Base-by-base conservation (phyloP, 2,329 filamentous ascomycete genomes). In the Aspergillus fumigatiaffinis region DNA sequence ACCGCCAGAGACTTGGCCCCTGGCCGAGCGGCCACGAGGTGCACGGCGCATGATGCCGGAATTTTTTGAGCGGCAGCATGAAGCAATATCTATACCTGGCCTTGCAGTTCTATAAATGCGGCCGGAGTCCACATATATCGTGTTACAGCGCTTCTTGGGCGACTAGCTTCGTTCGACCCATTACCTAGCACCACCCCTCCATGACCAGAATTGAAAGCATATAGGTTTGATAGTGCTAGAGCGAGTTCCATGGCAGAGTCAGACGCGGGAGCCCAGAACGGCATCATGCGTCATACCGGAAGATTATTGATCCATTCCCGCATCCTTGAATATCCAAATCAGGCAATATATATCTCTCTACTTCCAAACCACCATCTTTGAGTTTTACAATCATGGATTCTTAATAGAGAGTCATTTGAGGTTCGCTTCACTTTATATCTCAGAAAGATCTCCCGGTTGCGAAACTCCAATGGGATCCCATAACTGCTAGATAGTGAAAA, bases 11-110 rank as follows among this genome's bases (percentile, higher is more conserved):
- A 47, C 54, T 49, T 59, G 58, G 23, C 52, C 57, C 55, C 62
- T 60, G 42, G 52, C 28, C 20, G 66, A 55, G 41, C 61, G 65
- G 32, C 58, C 52, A 57, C 54, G 49, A 17, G 41, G 50, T 44
- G 55, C 57, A 58, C 60, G 66, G 44, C 61, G 67, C 55, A 57
- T 63, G 63, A 67, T 70, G 47, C 32, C 26, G 38, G 21, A 4
- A 7, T 17, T n/a, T 5, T 5, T 28, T 35, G 12, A 46, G 53
- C 29, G 35, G 28, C 44, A 46, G 56, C 64, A 65, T 65, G 44
- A 61, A 60, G 46, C 26, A 50, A 46, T 46, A 46, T 12, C 21
- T 46, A 23, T 46, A 21, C 14, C 20, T 46, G 20, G n/a, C n/a
- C 42, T 8, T n/a, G 25, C 28, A 10, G 12, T 41, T 44, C 44